Evolutionary conservation across 768 basidiomycete species (phyloP).

Genomic region (Phylloporus rhodoxanthus): DNA sequence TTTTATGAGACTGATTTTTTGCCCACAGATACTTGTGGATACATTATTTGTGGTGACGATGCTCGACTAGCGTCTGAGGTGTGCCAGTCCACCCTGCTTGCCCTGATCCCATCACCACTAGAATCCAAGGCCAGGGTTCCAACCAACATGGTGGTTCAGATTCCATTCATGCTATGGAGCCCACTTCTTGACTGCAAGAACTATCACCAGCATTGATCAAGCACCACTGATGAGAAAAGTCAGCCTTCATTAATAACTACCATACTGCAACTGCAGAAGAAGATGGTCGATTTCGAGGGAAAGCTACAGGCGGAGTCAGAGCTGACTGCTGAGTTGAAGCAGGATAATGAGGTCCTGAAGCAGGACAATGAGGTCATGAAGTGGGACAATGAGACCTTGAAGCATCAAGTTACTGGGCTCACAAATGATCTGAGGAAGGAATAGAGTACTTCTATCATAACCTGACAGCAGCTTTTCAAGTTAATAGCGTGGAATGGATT

Average conservation of each 20-base stretch:
- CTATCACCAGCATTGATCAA: background rate
- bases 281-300: background rate
- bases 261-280: background rate
- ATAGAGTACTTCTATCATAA: no score
- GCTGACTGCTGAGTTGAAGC: background rate
- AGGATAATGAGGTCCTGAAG: background rate
- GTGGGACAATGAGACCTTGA: background rate
- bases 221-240: background rate
- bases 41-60: background rate
- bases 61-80: background rate
- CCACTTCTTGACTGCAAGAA: background rate
- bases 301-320: background rate
- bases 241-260: background rate
- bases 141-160: background rate
- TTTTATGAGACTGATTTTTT: background rate
- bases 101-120: background rate
- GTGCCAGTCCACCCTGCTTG: background rate
- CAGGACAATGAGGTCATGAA: background rate
- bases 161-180: background rate
- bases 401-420: background rate
- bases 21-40: background rate
- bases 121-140: background rate
- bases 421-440: background rate
- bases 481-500: background rate
- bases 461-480: background rate